A percentile compares a stretch with the other conserved stretches of the same genome.
Evolutionary conservation across 495 filamentous ascomycete genomes (phyloP).

Genomic region (Patellaria atrata): DNA sequence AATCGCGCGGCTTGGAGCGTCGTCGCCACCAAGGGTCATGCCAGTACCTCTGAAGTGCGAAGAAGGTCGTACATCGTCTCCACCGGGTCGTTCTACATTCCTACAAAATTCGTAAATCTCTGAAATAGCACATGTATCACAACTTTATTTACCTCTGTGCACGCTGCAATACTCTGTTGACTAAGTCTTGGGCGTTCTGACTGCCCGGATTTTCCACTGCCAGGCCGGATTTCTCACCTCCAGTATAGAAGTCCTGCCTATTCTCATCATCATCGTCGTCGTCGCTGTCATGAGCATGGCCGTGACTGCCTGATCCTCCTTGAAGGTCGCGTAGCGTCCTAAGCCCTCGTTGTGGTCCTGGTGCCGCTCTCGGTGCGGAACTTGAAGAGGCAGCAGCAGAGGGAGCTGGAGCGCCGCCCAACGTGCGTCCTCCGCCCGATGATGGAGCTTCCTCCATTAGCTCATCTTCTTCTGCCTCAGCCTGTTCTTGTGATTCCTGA

Average conservation of each 20-base stretch:
- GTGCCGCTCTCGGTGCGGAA: constrained; percentile 18
- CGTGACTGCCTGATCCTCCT: constrained; percentile 31
- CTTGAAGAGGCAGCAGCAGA: constrained; percentile 10
- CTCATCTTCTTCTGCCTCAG: constrained; percentile 25
- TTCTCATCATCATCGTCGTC: constrained; percentile 46
- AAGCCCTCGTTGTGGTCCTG: constrained; percentile 30
- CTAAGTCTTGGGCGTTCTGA: constrained; percentile 46
- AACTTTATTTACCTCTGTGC: constrained; percentile 50
- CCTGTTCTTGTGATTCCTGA: constrained; percentile 40
- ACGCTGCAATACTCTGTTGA: constrained; percentile 68
- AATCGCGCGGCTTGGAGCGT: constrained; percentile 58
- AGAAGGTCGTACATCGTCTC: constrained; percentile 39
- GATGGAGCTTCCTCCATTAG: constrained; percentile 20
- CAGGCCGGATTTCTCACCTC: constrained; percentile 90
- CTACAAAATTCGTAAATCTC: too few species aligned
- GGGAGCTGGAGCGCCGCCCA: constrained; percentile 14
- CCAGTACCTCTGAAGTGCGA: constrained; percentile 66
- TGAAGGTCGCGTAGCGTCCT: constrained; percentile 44
- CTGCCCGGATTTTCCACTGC: constrained; percentile 79
- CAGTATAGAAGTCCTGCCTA: constrained; percentile 76
- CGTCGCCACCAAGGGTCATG: constrained; percentile 81
- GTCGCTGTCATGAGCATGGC: constrained; percentile 46
- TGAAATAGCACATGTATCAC: neutral
- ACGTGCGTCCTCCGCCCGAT: constrained; percentile 15
- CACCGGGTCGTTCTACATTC: constrained; percentile 41